Conservation (phyloP, 2,329 filamentous ascomycete species). For the Claviceps sp. region DNA sequence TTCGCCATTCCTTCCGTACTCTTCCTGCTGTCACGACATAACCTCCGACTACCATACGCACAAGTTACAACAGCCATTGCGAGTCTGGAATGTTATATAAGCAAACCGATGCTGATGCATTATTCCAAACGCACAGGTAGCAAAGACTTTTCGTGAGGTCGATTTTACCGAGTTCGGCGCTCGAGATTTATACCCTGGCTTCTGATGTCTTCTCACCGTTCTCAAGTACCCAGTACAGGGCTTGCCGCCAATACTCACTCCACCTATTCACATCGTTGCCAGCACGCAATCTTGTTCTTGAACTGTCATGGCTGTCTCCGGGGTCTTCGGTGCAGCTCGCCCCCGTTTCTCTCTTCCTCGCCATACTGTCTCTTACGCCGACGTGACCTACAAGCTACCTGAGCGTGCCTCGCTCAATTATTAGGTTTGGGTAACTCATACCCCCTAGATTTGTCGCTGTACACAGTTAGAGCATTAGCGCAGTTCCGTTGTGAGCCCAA, state of each 20-base stretch:
- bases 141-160: background rate
- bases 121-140: background rate
- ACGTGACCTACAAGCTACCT: background rate
- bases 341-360: background rate
- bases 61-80: background rate
- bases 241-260: background rate
- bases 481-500: conserved; percentile 7
- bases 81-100: background rate
- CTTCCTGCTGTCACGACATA: background rate
- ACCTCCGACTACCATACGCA: background rate
- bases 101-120: background rate
- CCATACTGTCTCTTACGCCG: background rate
- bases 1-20: background rate
- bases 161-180: background rate
- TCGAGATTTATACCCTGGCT: background rate
- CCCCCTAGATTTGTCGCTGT: conserved; percentile 6
- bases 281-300: background rate
- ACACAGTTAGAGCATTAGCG: conserved; percentile 8
- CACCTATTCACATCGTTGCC: background rate
- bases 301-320: background rate
- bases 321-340: background rate
- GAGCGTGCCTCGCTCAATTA: background rate
- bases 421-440: background rate
- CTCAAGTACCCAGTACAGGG: background rate
- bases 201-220: background rate